phyloP scores from a whole-genome alignment of 2,329 filamentous ascomycete genomes.

The Pseudocercospora cruenta region DNA sequence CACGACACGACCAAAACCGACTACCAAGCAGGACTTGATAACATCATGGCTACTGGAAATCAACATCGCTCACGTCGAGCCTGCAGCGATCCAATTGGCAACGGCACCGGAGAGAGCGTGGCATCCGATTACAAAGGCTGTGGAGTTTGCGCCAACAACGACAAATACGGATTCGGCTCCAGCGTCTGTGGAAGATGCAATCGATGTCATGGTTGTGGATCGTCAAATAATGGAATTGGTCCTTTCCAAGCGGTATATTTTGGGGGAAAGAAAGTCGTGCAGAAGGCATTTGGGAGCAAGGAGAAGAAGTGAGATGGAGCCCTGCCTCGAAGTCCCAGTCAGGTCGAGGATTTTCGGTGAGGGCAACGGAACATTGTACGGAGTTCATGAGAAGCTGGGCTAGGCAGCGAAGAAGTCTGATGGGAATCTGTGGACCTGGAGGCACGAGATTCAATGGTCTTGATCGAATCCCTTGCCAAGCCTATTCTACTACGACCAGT shows the following conservation, averaged over 20 bases:
- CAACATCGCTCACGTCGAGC: conserved; percentile 9
- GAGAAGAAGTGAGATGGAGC: not conserved
- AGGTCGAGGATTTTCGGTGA: not conserved
- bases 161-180: conserved; percentile 20
- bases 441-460: too few species aligned
- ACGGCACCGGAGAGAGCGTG: not conserved
- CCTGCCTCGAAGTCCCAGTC: not conserved
- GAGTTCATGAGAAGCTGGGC: not conserved
- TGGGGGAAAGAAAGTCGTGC: conserved; percentile 15
- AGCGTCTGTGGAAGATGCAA: conserved; percentile 23
- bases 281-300: not conserved
- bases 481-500: not conserved
- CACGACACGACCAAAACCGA: not conserved
- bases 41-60: not conserved
- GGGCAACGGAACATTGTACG: too few species aligned
- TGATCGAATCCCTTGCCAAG: too few species aligned
- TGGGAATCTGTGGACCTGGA: too few species aligned
- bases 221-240: conserved; percentile 23
- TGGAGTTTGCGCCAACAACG: conserved; percentile 17
- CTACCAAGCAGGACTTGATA: too few species aligned
- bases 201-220: conserved; percentile 23
- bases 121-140: conserved; percentile 8
- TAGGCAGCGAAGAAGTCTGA: not conserved
- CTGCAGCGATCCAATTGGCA: conserved; percentile 20
- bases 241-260: conserved; percentile 23